phyloP scores from a whole-genome alignment of 2,329 filamentous ascomycete genomes.

The Penicillium sp. region DNA sequence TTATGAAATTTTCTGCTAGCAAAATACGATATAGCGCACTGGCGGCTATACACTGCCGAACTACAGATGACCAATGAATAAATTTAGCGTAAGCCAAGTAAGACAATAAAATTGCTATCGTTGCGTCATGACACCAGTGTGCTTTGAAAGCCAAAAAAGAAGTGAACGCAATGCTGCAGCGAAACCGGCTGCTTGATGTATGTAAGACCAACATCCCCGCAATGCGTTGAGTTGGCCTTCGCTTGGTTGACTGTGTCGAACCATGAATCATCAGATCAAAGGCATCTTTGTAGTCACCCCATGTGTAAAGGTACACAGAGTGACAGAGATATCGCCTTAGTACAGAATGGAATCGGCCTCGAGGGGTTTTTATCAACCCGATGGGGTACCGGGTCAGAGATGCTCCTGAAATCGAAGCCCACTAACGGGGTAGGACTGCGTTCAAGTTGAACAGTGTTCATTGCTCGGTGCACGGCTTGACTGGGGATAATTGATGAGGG shows the following conservation, averaged over 20 bases:
- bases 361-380: background rate
- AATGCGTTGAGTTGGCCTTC: background rate
- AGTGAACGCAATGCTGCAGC: conserved; percentile 8
- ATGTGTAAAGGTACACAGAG: background rate
- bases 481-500: background rate
- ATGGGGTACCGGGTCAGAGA: background rate
- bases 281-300: background rate
- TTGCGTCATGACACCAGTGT: conserved; percentile 1
- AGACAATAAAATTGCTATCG: conserved; percentile 1
- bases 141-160: background rate
- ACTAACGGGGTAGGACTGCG: background rate
- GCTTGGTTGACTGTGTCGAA: background rate
- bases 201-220: background rate
- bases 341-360: background rate
- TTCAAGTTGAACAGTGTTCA: background rate
- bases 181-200: conserved; percentile 6
- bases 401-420: background rate
- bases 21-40: too few species aligned
- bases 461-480: background rate
- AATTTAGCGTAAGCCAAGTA: background rate
- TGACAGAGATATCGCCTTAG: background rate
- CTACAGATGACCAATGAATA: background rate
- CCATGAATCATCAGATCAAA: background rate
- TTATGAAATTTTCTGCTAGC: too few species aligned
- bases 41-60: too few species aligned